Base-by-base conservation (phyloP, 345 rosid species). In the Euphorbia tirucalli region DNA sequence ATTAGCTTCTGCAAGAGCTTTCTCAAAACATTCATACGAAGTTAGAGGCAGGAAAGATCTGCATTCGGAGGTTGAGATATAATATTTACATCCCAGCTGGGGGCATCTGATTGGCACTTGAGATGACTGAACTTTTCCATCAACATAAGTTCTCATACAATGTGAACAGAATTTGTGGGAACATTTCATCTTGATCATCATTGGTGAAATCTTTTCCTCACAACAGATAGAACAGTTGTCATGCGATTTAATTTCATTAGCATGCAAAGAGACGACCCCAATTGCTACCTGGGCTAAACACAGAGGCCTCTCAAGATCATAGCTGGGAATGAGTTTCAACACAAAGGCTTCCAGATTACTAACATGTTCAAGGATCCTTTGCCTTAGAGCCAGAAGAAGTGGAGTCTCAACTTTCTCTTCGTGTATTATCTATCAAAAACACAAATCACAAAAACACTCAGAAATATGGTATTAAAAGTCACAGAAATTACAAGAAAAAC, bases 31-130 rank as follows among this genome's bases (percentile, higher is more conserved):
- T 52, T 80, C 85, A 65, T 80, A 92, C 18, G 89, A 86, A 69
- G 72, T 58, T 24, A 86, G 79, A 0, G 99, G 93, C 54, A 95
- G 93, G 79, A 95, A 92, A 24, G 81, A 72, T 80, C 73, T 81
- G 86, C 97, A 89, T 61, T 90, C 99, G 3, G 68, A 27, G 27
- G 68, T 68, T 30, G 93, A 88, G 77, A 95, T 76, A 59, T 75
- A 84, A 79, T 92, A 87, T 73, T 87, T 92, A 88, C 99, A 95
- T 62, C 86, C 87, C 76, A 79, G 72, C 83, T 92, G 93, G 64
- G 96, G 99, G 85, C 99, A 92, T 77, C 87, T 85, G 73, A 92
- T 83, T 59, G 97, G 97, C 56, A 92, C 91, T 82, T 88, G 90
- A 72, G 89, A 86, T 11, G 88, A 80, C 78, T 86, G 81, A 62